A percentile compares a stretch with the other conserved stretches of the same genome.
These are phyloP conservation scores for Xylariaceae sp. DNA, from an alignment of 2,329 filamentous ascomycete species.

Conservation along the genomic window DNA sequence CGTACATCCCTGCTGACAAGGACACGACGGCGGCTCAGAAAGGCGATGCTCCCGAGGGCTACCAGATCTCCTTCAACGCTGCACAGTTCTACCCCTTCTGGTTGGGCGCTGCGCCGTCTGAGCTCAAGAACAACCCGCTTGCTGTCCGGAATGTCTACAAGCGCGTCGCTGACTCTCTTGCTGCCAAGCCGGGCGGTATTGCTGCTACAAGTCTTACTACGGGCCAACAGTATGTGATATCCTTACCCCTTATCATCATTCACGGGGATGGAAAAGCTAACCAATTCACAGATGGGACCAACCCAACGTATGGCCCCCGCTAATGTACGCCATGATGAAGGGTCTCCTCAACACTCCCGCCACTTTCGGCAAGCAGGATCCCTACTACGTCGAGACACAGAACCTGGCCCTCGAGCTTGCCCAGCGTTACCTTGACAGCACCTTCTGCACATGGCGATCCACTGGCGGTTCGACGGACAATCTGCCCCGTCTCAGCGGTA, in stretches of 20 bases:
- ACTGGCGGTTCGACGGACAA: slow-evolving; percentile 57
- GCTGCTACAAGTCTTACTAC: slow-evolving; percentile 57
- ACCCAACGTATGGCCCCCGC: slow-evolving; percentile 64
- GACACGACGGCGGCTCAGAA: slow-evolving; percentile 41
- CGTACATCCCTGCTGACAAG: slow-evolving; percentile 47
- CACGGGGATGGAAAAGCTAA: slow-evolving; percentile 2
- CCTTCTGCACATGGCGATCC: slow-evolving; percentile 65
- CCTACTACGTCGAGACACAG: slow-evolving; percentile 50
- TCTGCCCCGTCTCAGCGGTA: slow-evolving; percentile 46
- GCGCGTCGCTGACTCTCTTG: slow-evolving; percentile 49
- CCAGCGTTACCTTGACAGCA: slow-evolving; percentile 61
- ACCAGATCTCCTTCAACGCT: slow-evolving; percentile 53
- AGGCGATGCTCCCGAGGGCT: slow-evolving; percentile 45
- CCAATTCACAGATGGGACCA: slow-evolving; percentile 51
- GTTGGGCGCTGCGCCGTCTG: slow-evolving; percentile 56
- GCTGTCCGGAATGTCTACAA: slow-evolving; percentile 51
- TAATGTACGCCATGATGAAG: slow-evolving; percentile 59
- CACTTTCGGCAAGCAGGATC: slow-evolving; percentile 49
- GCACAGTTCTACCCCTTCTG: slow-evolving; percentile 65
- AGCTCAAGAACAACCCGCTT: slow-evolving; percentile 53
- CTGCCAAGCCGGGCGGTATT: slow-evolving; percentile 50
- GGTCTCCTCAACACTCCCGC: slow-evolving; percentile 56
- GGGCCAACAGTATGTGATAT: slow-evolving; percentile 39
- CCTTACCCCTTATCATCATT: not conserved
- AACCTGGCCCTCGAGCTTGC: slow-evolving; percentile 52